Evolutionary conservation across 495 filamentous ascomycete genomes (phyloP), one percentile per base, ranked within the genome.

Genomic region (Neurospora tetraspora): DNA sequence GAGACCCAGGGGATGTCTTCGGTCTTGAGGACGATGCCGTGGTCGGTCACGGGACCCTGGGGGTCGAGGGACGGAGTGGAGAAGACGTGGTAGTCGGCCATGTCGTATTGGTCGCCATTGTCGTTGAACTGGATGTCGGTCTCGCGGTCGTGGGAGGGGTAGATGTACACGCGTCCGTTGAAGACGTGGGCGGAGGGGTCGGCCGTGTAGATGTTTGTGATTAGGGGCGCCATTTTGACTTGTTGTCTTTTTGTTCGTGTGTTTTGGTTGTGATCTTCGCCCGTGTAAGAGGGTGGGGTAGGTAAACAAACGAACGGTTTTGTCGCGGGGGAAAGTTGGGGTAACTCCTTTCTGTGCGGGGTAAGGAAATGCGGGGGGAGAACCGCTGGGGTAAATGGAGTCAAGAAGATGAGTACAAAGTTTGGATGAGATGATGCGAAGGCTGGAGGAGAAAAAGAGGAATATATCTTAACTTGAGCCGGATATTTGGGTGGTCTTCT

Each of bases 31-130:
- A 85, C 86, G 34, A 88, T 82, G 77, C 88, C 88, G 82, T 90
- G 89, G 82, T 90, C 89, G 23, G 81, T 84, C 5, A 89, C 87
- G 5, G 82, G 80, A 2, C 82, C 83, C n/a, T 75, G 73, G 1
- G 83, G 82, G 74, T 85, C 85, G 14, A 88, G 82, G 6, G 82
- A 77, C 2, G 79, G 73, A 71, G 86, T 83, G 69, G 83, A 87
- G 80, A 90, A 88, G 77, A 90, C 89, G 73, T 90, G 88, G 84
- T 91, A 91, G 81, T 91, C 89, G 73, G 83, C 86, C 91, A 93
- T 93, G 83, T 90, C 91, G 80, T 92, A 93, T 80, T 93, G 91
- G 83, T 92, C 91, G 80, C 91, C 91, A 85, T 91, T 91, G 85
- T 93, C 91, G 84, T 92, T 92, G 81, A 87, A 86, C 59, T 84